Evolutionary conservation across 208 protist genomes (phyloP), one percentile per base, ranked within the genome.

Genomic region (Trypanosoma avium): DNA sequence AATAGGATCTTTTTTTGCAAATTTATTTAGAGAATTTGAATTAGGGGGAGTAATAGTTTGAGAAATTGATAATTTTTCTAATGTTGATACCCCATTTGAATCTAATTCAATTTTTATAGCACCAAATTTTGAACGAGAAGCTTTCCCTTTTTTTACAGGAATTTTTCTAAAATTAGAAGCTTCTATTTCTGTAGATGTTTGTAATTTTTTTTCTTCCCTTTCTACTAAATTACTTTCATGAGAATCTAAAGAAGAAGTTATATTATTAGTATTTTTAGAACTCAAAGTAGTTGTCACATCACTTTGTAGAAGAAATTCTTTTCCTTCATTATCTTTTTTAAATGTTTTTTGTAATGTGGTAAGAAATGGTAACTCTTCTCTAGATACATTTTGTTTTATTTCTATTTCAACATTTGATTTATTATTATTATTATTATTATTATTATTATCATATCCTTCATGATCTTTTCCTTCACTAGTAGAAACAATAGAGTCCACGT

Each of bases 401-500:
- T 38, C 33, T 38, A 38, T 10, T 38, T 38, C 33, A 13, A 5
- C 33, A 38, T 38, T 38, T n/a, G n/a, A n/a, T n/a, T n/a, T n/a
- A n/a, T n/a, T n/a, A n/a, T n/a, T n/a, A 5, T 38, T 38, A 13
- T 38, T 38, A 13, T 38, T 5, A 13, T 38, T 38, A 5, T 13
- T 4, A 33, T 8, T 4, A 15, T 10, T n/a, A 58, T 32, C 4
- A 4, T 13, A 15, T 19, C 19, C 7, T 19, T 26, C 26, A 17
- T 57, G 15, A 46, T 46, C 22, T 27, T 66, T 22, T 13, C 33
- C 60, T 38, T 66, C 60, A 10, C 26, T 9, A 2, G 29, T 53
- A 1, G 47, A 30, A 30, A 70, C 48, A 33, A 70, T 22, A 8
- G 64, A 70, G 64, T 70, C 64, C 8, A 70, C 64, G 19, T 70